These are phyloP conservation scores for Fusarium virguliforme DNA, from an alignment of 2,329 filamentous ascomycete species.

Conservation along the genomic window DNA sequence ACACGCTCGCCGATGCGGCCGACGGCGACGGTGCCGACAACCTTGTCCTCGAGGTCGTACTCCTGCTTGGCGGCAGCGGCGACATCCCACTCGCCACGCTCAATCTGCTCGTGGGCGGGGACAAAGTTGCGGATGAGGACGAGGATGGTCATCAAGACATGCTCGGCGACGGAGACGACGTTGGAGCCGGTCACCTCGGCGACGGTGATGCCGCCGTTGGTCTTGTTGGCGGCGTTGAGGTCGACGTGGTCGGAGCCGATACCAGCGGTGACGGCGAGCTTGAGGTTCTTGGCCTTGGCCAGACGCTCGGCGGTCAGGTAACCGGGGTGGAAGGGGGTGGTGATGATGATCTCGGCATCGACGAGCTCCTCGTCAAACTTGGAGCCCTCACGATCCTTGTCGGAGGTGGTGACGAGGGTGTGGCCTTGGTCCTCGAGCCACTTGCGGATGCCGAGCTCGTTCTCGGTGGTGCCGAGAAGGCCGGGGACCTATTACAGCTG, in stretches of 20 bases:
- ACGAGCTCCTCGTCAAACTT: constrained; percentile 96
- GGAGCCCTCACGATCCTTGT: constrained; percentile 96
- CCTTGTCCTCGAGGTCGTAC: constrained; percentile 97
- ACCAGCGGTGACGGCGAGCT: constrained; percentile 96
- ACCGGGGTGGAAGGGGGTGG: constrained; percentile 98
- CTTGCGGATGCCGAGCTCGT: constrained; percentile 96
- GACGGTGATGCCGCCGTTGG: constrained; percentile 97
- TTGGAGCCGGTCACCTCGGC: constrained; percentile 98
- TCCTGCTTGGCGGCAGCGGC: constrained; percentile 98
- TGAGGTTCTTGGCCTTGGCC: constrained; percentile 98
- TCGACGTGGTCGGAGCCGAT: constrained; percentile 99
- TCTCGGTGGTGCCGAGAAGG: constrained; percentile 95
- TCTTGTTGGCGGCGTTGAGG: constrained; percentile 96
- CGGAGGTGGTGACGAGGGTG: constrained; percentile 95
- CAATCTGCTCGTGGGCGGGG: constrained; percentile 94
- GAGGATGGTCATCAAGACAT: constrained; percentile 99
- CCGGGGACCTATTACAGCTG: constrained; percentile 72
- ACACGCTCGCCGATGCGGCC: constrained; percentile 99
- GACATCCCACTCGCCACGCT: constrained; percentile 93
- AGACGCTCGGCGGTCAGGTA: constrained; percentile 98
- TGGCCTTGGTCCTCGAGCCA: constrained; percentile 99
- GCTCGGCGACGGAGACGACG: constrained; percentile 98
- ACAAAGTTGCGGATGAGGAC: constrained; percentile 98
- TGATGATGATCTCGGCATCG: constrained; percentile 99
- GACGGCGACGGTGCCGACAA: constrained; percentile 96